Evolutionary conservation across 2,329 filamentous ascomycete genomes (phyloP).

Genomic region (Chaetomiaceae sp.): DNA sequence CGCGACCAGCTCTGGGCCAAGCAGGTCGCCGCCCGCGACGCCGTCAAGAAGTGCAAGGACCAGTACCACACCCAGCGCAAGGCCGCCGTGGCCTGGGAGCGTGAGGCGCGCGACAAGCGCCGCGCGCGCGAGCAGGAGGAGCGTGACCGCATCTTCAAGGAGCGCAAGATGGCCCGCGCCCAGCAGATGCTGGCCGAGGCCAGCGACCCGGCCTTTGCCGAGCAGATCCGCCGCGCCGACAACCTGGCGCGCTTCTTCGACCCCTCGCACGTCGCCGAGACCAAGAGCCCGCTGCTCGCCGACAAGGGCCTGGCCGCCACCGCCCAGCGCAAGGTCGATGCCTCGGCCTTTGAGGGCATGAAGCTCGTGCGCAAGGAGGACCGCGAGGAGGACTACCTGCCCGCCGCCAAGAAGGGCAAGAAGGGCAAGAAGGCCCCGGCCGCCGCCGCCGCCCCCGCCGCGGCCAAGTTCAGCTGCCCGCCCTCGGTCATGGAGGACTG

Average conservation of each 20-base stretch:
- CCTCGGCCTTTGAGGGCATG: conserved; percentile 77
- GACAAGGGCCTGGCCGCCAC: conserved; percentile 73
- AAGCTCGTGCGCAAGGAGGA: conserved; percentile 81
- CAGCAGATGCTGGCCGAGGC: conserved; percentile 75
- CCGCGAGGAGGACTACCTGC: conserved; percentile 80
- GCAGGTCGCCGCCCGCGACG: conserved; percentile 79
- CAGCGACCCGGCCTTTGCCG: conserved; percentile 79
- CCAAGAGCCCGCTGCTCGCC: conserved; percentile 60
- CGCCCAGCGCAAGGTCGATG: conserved; percentile 78
- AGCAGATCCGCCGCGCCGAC: conserved; percentile 87
- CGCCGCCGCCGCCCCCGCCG: conserved; percentile 36
- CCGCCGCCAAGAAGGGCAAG: conserved; percentile 78
- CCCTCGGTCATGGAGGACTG: conserved; percentile 91
- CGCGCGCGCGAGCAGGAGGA: conserved; percentile 78
- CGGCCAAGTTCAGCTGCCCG: conserved; percentile 72
- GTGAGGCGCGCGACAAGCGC: conserved; percentile 69
- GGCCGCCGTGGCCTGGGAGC: conserved; percentile 78
- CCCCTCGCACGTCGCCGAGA: conserved; percentile 59
- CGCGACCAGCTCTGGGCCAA: conserved; percentile 76
- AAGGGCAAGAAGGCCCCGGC: conserved; percentile 70
- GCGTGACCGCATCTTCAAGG: conserved; percentile 65
- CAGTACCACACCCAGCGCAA: conserved; percentile 77
- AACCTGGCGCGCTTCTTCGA: conserved; percentile 89
- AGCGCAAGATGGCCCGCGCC: conserved; percentile 70
- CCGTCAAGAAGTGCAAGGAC: conserved; percentile 84